A percentile compares a stretch with the other conserved stretches of the same genome.
Conservation (phyloP, 2,329 filamentous ascomycete species). For the Diplocarpon rosae region DNA sequence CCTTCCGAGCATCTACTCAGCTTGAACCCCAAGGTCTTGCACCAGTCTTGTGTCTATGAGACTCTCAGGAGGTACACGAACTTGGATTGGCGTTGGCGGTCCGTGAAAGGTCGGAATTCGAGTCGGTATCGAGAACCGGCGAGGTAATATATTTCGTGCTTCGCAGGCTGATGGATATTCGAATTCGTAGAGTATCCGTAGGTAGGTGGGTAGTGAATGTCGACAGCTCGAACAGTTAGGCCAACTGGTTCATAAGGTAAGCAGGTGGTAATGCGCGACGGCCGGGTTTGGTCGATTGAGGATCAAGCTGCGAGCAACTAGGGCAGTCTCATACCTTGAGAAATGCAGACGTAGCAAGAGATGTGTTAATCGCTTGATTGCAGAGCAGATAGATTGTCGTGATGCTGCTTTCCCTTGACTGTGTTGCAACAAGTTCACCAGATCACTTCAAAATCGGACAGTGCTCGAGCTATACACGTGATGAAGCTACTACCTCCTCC, state of each 20-base stretch:
- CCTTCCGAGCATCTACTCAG: conserved; percentile 22
- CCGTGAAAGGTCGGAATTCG: background rate
- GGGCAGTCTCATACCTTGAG: conserved; percentile 7
- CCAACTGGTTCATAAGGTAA: conserved; percentile 4
- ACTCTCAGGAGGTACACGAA: conserved; percentile 3
- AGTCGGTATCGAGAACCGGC: background rate
- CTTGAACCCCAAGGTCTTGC: conserved; percentile 7
- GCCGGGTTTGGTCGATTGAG: conserved; percentile 1
- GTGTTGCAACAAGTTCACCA: background rate
- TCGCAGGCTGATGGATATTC: background rate
- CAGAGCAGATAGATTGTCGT: conserved; percentile 15
- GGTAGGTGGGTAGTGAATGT: conserved; percentile 4
- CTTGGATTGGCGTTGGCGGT: background rate
- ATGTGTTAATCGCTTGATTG: background rate
- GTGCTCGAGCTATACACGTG: background rate
- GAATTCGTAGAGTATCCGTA: background rate
- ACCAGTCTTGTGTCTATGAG: conserved; percentile 4
- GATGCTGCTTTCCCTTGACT: conserved; percentile 12
- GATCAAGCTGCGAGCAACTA: background rate
- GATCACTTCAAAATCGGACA: no score
- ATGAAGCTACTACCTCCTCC: background rate
- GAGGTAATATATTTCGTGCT: background rate
- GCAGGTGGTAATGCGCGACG: conserved; percentile 1
- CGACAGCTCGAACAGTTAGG: conserved; percentile 1
- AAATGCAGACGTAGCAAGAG: background rate